Conservation (phyloP, 305 asterid genomes). For the Rubia balearica region DNA sequence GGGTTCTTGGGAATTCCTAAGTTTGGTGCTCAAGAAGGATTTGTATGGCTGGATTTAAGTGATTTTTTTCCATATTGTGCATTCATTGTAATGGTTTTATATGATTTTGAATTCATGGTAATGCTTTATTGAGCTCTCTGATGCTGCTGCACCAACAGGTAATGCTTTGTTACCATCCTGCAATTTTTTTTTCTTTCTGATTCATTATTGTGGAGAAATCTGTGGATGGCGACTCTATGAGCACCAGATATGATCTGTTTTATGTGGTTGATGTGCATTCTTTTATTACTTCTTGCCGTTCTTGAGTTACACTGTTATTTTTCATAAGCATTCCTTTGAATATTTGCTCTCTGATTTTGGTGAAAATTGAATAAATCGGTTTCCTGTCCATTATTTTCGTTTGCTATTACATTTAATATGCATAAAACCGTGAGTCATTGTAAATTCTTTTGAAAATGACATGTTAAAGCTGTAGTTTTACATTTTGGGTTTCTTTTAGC, state of each 20-base stretch:
- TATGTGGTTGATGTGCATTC: not conserved
- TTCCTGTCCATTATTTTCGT: not conserved
- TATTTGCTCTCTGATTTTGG: not conserved
- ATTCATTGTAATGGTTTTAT: not conserved
- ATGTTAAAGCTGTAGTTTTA: not conserved
- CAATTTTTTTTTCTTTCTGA: not conserved
- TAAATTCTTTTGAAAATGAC: not conserved
- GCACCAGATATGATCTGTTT: not conserved
- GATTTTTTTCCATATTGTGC: not conserved
- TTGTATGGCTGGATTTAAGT: not conserved
- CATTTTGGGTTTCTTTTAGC: not conserved
- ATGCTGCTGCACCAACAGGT: constrained; percentile 36
- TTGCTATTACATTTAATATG: too few relatives aligned
- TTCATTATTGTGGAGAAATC: constrained; percentile 1
- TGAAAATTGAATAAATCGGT: not conserved
- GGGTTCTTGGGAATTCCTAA: not conserved
- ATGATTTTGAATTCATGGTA: constrained; percentile 9
- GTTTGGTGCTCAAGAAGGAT: not conserved
- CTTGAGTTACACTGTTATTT: not conserved
- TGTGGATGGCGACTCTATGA: not conserved
- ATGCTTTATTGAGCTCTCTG: not conserved
- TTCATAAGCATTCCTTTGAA: not conserved
- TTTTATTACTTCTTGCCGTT: not conserved
- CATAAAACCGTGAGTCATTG: not conserved
- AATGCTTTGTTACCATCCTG: constrained; percentile 3